Percentiles rank a stretch among this genome's conserved stretches.
These are phyloP conservation scores for Seminavis robusta DNA, from an alignment of 108 stramenopile genomes.

Conservation along the genomic window DNA sequence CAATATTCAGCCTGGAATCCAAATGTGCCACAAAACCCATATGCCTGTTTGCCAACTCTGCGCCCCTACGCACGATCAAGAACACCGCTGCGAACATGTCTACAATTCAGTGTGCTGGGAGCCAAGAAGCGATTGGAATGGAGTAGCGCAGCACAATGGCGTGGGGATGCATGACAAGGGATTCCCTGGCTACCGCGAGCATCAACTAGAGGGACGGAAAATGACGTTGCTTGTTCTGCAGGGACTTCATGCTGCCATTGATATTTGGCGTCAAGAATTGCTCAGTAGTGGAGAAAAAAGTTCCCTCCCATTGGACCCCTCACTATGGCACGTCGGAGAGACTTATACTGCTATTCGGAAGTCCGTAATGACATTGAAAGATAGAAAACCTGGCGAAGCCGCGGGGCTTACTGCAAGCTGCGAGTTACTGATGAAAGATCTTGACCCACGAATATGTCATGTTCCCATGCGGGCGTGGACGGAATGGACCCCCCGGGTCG, in stretches of 20 bases:
- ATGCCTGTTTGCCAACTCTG: constrained; percentile 37
- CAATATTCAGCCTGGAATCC: constrained; percentile 4
- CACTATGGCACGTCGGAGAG: too few species aligned
- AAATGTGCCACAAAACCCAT: background rate
- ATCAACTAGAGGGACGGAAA: constrained; percentile 31
- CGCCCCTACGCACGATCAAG: background rate
- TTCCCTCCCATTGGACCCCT: too few species aligned
- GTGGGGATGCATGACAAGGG: constrained; percentile 30
- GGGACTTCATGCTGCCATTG: too few species aligned
- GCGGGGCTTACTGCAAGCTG: too few species aligned
- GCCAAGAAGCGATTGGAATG: constrained; percentile 26
- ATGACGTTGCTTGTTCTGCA: constrained; percentile 32
- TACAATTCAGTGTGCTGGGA: constrained; percentile 50
- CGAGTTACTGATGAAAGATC: too few species aligned
- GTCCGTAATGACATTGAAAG: too few species aligned
- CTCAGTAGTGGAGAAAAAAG: too few species aligned
- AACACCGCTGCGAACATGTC: constrained; percentile 23
- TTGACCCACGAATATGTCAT: too few species aligned
- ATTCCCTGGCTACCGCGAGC: constrained; percentile 32
- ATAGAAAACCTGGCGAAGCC: too few species aligned
- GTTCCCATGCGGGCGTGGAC: too few species aligned
- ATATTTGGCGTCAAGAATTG: too few species aligned
- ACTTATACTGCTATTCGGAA: too few species aligned
- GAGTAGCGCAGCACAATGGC: constrained; percentile 16
- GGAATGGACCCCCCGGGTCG: constrained; percentile 10